phyloP scores from a whole-genome alignment of 2,329 filamentous ascomycete species.

The Cladosporium velox region DNA sequence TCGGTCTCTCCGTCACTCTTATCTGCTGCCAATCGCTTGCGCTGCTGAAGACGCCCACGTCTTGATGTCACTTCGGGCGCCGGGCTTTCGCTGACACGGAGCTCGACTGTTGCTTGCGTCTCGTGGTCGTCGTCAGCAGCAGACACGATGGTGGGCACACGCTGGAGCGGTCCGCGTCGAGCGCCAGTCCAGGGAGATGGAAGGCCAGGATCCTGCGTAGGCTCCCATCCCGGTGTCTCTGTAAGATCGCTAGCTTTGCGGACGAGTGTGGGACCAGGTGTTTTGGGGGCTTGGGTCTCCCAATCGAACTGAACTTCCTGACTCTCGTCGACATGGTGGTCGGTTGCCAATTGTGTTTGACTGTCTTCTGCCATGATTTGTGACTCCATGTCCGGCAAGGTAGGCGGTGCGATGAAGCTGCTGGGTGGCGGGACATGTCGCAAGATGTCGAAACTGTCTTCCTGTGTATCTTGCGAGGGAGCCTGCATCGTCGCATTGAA shows the following conservation, averaged over 20 bases:
- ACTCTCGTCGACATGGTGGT: slow-evolving; percentile 29
- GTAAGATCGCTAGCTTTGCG: slow-evolving; percentile 28
- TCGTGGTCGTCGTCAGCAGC: slow-evolving; percentile 28
- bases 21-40: slow-evolving; percentile 46
- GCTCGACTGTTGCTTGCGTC: slow-evolving; percentile 36
- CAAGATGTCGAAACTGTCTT: slow-evolving; percentile 49
- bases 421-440: slow-evolving; percentile 36
- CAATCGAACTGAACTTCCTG: slow-evolving; percentile 42
- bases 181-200: slow-evolving; percentile 31
- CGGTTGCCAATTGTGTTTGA: slow-evolving; percentile 7
- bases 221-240: slow-evolving; percentile 40
- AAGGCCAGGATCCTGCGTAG: slow-evolving; percentile 37
- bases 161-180: slow-evolving; percentile 18
- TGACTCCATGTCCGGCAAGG: slow-evolving; percentile 28
- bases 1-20: slow-evolving; percentile 43
- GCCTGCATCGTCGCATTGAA: slow-evolving; percentile 41
- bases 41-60: slow-evolving; percentile 56
- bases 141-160: slow-evolving; percentile 26
- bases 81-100: slow-evolving; percentile 38
- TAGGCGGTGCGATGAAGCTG: slow-evolving; percentile 32
- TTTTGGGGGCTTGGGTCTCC: slow-evolving; percentile 37
- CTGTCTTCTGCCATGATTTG: slow-evolving; percentile 36
- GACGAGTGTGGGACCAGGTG: slow-evolving; percentile 29
- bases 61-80: slow-evolving; percentile 40
- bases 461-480: slow-evolving; percentile 37